Evolutionary conservation across 176 grass and related monocot genomes (phyloP).

Genomic region (Musa schizocarpa): DNA sequence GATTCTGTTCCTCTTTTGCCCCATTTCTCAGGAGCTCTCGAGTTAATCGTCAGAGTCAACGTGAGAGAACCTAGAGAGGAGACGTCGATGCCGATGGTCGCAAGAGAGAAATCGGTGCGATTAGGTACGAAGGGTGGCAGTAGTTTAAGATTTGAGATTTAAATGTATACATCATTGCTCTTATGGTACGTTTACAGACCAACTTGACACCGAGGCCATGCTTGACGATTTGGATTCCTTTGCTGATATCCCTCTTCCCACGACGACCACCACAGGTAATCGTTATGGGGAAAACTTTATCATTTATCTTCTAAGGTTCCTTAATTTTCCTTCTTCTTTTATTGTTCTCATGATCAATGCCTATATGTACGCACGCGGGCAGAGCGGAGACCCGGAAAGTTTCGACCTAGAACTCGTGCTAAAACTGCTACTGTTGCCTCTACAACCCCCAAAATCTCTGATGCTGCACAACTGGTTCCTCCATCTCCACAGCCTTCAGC

Average conservation of each 20-base stretch:
- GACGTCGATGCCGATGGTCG: no score
- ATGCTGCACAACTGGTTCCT: background rate
- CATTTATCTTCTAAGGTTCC: background rate
- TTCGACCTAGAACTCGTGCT: background rate
- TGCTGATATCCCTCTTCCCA: constrained; percentile 4
- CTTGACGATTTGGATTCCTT: background rate
- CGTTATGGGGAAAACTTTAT: background rate
- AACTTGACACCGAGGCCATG: background rate
- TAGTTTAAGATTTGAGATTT: no score
- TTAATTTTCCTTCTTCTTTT: background rate
- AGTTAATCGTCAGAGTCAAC: no score
- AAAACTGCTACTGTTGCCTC: background rate
- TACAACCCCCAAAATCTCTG: background rate
- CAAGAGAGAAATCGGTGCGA: no score
- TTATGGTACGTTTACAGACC: no score
- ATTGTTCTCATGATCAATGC: no score
- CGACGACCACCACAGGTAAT: background rate
- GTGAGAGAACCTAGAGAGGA: no score
- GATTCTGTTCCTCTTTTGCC: no score
- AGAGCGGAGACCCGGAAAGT: background rate
- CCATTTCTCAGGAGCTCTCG: no score
- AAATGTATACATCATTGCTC: no score
- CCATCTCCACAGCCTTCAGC: background rate
- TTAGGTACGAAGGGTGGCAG: no score
- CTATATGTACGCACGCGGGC: no score